These are phyloP conservation scores for Rhizoclosmatium globosum DNA, from an alignment of 192 early-diverging fungal species.

Conservation along the genomic window DNA sequence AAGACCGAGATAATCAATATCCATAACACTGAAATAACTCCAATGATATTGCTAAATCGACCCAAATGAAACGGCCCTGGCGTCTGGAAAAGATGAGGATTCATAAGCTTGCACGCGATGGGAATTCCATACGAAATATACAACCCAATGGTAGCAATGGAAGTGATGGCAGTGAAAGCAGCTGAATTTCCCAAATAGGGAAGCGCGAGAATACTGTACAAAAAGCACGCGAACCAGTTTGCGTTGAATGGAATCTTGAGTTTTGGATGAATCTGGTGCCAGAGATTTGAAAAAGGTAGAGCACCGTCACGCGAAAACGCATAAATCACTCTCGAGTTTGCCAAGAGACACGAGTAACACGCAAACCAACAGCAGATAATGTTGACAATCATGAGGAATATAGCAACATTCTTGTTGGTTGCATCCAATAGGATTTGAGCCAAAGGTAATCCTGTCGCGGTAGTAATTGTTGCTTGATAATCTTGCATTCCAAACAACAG, in stretches of 20 bases:
- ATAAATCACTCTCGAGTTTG: slow-evolving; percentile 44
- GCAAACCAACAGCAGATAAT: slow-evolving; percentile 33
- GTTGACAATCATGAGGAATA: slow-evolving; percentile 39
- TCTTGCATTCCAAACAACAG: slow-evolving; percentile 36
- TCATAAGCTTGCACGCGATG: slow-evolving; percentile 37
- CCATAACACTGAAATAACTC: slow-evolving; percentile 45
- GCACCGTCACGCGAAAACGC: slow-evolving; percentile 51
- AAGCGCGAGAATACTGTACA: slow-evolving; percentile 28
- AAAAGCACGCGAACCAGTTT: slow-evolving; percentile 31
- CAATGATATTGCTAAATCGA: slow-evolving; percentile 30
- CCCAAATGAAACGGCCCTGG: slow-evolving; percentile 45
- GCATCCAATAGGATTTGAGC: slow-evolving; percentile 40
- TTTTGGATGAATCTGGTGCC: slow-evolving; percentile 34
- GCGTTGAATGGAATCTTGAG: slow-evolving; percentile 38
- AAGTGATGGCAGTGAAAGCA: slow-evolving; percentile 49
- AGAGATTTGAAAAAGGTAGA: slow-evolving; percentile 39
- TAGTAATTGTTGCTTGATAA: slow-evolving; percentile 16
- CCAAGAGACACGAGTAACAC: slow-evolving; percentile 39
- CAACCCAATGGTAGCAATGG: slow-evolving; percentile 50
- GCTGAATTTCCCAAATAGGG: slow-evolving; percentile 23
- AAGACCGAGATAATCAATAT: slow-evolving; percentile 38
- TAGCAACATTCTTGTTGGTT: slow-evolving; percentile 9
- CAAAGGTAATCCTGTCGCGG: slow-evolving; percentile 20
- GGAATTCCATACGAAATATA: slow-evolving; percentile 49
- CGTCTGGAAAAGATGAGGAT: slow-evolving; percentile 25